These are phyloP conservation scores for Clarireedia paspali DNA, from an alignment of 2,329 filamentous ascomycete genomes.

Conservation along the genomic window DNA sequence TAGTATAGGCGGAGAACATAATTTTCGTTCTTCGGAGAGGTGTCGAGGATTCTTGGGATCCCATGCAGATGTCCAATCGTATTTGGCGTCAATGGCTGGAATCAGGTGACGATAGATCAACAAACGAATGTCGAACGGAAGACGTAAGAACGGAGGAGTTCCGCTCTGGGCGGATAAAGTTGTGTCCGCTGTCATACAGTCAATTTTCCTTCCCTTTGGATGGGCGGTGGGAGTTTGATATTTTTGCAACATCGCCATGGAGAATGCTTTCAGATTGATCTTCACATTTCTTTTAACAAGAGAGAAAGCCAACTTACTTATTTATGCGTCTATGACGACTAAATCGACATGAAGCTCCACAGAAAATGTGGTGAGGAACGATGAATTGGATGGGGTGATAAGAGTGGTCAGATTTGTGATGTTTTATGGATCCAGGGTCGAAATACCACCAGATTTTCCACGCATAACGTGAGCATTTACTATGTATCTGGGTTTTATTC, in stretches of 20 bases:
- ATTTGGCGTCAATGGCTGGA: constrained; percentile 5
- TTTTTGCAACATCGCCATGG: background rate
- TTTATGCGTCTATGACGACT: constrained; percentile 10
- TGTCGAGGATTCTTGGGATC: constrained; percentile 5
- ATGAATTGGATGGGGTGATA: constrained; percentile 1
- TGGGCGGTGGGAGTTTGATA: background rate
- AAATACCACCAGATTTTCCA: too few species aligned
- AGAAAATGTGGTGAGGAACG: constrained; percentile 2
- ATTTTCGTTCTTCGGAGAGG: constrained; percentile 3
- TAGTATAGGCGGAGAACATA: constrained; percentile 8
- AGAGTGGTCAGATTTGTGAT: constrained; percentile 2
- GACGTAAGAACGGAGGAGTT: constrained; percentile 5
- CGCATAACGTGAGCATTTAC: too few species aligned
- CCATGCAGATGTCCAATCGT: constrained; percentile 7
- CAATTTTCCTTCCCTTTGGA: background rate
- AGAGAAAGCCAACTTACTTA: background rate
- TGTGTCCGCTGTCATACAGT: background rate
- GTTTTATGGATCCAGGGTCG: background rate
- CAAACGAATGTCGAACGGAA: constrained; percentile 7
- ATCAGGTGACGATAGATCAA: constrained; percentile 8
- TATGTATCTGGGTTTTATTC: background rate
- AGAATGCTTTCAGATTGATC: background rate
- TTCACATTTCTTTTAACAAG: background rate
- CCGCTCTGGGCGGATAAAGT: background rate
- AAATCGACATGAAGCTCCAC: constrained; percentile 6